Evolutionary conservation across 148 eudicot species (phyloP).

Genomic region (Cornus florida): DNA sequence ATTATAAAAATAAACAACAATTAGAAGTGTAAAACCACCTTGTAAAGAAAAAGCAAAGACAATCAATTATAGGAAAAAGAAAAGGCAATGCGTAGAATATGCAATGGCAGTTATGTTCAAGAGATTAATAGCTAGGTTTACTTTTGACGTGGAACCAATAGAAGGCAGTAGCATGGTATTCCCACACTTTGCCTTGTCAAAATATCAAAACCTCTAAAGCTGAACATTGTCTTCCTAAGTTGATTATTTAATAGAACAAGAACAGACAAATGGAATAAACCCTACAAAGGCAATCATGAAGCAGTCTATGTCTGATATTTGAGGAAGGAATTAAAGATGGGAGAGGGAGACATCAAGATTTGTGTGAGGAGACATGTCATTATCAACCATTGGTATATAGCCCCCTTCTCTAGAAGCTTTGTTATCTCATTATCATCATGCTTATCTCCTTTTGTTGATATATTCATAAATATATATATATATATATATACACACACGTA

Average conservation of each 20-base stretch:
- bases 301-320: conserved; percentile 9
- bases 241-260: background rate
- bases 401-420: conserved; percentile 19
- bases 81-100: too few relatives aligned
- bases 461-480: too few relatives aligned
- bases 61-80: too few relatives aligned
- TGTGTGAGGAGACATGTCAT: conserved; percentile 34
- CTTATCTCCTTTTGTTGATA: conserved; percentile 20
- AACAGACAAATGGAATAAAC: conserved; percentile 2
- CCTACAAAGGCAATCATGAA: conserved; percentile 1
- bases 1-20: too few relatives aligned
- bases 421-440: conserved; percentile 26
- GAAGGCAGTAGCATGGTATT: too few relatives aligned
- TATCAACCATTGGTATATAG: conserved; percentile 22
- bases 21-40: too few relatives aligned
- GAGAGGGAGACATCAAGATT: background rate
- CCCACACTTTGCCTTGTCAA: background rate
- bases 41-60: background rate
- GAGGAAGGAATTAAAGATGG: background rate
- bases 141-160: background rate
- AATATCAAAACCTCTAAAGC: background rate
- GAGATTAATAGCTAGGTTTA: too few relatives aligned
- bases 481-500: too few relatives aligned
- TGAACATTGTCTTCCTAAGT: background rate
- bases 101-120: too few relatives aligned